These are phyloP conservation scores for Neonectria ditissima DNA, from an alignment of 2,329 filamentous ascomycete genomes.

Conservation along the genomic window DNA sequence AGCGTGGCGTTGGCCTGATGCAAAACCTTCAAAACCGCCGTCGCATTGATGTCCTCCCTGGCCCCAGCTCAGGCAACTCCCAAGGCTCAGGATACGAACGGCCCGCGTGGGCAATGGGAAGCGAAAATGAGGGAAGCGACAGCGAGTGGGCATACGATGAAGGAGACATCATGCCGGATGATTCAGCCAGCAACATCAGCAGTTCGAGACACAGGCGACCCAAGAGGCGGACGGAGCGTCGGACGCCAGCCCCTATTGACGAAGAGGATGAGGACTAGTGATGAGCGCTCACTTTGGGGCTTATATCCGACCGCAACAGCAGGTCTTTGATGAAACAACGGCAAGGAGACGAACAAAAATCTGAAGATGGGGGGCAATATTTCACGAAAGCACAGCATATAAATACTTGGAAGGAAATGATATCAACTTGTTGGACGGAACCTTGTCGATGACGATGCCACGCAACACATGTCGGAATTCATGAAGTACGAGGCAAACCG, in stretches of 20 bases:
- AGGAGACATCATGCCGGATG: constrained; percentile 77
- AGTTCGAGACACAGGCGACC: constrained; percentile 75
- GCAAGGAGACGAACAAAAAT: constrained; percentile 25
- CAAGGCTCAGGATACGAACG: constrained; percentile 59
- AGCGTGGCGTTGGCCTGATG: constrained; percentile 82
- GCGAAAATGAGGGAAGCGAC: constrained; percentile 65
- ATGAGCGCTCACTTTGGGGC: neutral
- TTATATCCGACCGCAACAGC: constrained; percentile 5
- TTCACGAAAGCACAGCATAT: constrained; percentile 30
- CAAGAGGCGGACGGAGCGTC: constrained; percentile 75
- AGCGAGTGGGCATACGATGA: constrained; percentile 70
- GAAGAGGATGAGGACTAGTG: constrained; percentile 75
- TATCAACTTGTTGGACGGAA: constrained; percentile 33
- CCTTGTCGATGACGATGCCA: constrained; percentile 37
- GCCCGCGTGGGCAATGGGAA: constrained; percentile 51
- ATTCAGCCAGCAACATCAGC: constrained; percentile 84
- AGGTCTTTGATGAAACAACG: constrained; percentile 15
- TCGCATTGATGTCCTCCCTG: constrained; percentile 66
- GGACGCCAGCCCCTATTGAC: constrained; percentile 79
- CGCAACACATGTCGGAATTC: constrained; percentile 23
- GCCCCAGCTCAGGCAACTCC: constrained; percentile 61
- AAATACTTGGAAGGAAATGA: constrained; percentile 32
- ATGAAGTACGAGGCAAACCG: constrained; percentile 29
- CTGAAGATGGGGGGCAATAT: constrained; percentile 33
- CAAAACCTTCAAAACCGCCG: constrained; percentile 71